Base-by-base conservation (phyloP, 2,329 filamentous ascomycete genomes). In the Ascochyta fabae region DNA sequence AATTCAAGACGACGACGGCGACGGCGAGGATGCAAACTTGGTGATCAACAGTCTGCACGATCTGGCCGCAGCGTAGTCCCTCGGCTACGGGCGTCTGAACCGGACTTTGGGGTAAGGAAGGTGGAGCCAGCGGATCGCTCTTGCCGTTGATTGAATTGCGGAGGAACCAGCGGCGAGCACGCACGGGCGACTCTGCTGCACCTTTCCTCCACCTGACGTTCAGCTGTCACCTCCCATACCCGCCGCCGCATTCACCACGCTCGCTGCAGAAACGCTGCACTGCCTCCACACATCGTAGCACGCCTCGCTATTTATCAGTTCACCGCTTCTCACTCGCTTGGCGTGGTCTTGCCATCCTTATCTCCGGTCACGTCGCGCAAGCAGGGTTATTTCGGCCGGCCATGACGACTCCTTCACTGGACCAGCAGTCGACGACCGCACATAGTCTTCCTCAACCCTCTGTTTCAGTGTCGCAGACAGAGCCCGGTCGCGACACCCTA, bases 321-420 rank as follows among this genome's bases (percentile, higher is more conserved):
- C 40, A 39, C 35, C 53, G 45, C 58, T 51, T 22, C 45, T 41
- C 56, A 26, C 49, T 65, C 62, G 58, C 64, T 65, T 56, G 54
- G 42, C 59, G 40, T 44, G 27, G 48, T 48, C 43, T 24, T 43
- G 58, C 56, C 61, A 58, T 61, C 59, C 56, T 58, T 58, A 59
- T 67, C 60, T 59, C 60, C 59, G 61, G 50, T 49, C 52, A 48
- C 56, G 53, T 58, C 50, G 56, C 58, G 57, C 56, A 56, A 52
- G 47, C 48, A 51, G 53, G 53, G 48, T 62, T 40, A 56, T 52
- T 51, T 55, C 59, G 58, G 59, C 61, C 64, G 59, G 60, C 62
- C 61, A 75, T 75, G 73, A 68, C 68, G 40, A 56, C 69, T 58
- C 65, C 68, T 40, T 29, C 70, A 40, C 61, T 66, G 48, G 66